These are phyloP conservation scores for Ceratocystis diversiconidia DNA, from an alignment of 2,329 filamentous ascomycete genomes.

Conservation along the genomic window DNA sequence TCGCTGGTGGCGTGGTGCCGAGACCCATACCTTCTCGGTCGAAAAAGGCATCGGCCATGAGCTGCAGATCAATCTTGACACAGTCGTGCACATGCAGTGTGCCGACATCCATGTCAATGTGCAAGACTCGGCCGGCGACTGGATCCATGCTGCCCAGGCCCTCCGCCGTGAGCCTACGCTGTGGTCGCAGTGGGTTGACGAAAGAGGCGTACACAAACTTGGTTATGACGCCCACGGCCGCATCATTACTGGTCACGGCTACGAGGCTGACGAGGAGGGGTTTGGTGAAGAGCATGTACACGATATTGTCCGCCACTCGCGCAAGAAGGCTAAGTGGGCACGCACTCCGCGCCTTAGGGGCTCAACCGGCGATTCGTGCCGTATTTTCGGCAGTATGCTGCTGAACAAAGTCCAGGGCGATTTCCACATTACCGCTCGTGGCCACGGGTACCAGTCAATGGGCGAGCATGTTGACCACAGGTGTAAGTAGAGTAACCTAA, in stretches of 20 bases:
- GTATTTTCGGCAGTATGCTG: slow-evolving; percentile 78
- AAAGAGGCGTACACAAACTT: slow-evolving; percentile 48
- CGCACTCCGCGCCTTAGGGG: slow-evolving; percentile 59
- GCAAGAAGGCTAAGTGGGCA: slow-evolving; percentile 49
- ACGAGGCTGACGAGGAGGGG: slow-evolving; percentile 49
- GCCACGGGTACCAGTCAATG: slow-evolving; percentile 82
- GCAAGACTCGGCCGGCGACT: slow-evolving; percentile 85
- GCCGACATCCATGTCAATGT: slow-evolving; percentile 87
- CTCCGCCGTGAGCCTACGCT: slow-evolving; percentile 63
- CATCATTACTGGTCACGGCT: slow-evolving; percentile 38
- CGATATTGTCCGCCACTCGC: slow-evolving; percentile 65
- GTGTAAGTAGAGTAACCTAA: slow-evolving; percentile 35
- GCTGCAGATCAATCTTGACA: slow-evolving; percentile 88
- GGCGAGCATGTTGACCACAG: slow-evolving; percentile 66
- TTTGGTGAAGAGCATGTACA: slow-evolving; percentile 74
- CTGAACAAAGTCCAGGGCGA: slow-evolving; percentile 96
- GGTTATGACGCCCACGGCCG: slow-evolving; percentile 42
- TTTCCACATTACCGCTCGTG: slow-evolving; percentile 90
- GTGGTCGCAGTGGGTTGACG: slow-evolving; percentile 71
- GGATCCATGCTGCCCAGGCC: slow-evolving; percentile 65
- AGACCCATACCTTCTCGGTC: slow-evolving; percentile 81
- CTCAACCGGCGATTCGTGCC: slow-evolving; percentile 54
- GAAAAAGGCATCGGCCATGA: slow-evolving; percentile 79
- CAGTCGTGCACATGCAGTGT: slow-evolving; percentile 84
- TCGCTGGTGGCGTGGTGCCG: slow-evolving; percentile 72